Percentiles rank a stretch among this genome's conserved stretches.
These are phyloP conservation scores for Coemansia reversa DNA, from an alignment of 192 early-diverging fungal genomes.

Conservation along the genomic window DNA sequence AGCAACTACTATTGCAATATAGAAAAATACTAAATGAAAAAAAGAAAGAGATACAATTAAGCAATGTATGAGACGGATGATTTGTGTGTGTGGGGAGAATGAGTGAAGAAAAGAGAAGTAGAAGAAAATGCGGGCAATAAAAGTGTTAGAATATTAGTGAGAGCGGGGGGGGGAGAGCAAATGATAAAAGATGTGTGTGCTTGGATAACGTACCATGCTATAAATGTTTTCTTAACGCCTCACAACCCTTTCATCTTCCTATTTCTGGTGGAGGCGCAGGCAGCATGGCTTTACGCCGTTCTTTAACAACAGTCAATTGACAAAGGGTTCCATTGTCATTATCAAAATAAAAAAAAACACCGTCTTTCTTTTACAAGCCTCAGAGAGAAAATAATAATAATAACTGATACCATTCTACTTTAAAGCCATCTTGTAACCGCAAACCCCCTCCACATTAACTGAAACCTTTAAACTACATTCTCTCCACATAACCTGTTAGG, in stretches of 20 bases:
- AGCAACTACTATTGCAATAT: not conserved
- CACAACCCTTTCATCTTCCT: not conserved
- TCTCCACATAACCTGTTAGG: not conserved
- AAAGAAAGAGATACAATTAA: slow-evolving; percentile 8
- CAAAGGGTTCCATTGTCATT: not conserved
- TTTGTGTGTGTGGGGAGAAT: not conserved
- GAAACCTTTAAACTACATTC: not conserved
- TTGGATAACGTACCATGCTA: slow-evolving; percentile 4
- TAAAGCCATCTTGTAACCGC: not conserved
- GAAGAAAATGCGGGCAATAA: not conserved
- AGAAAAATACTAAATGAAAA: slow-evolving; percentile 5
- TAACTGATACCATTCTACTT: not conserved
- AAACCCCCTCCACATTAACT: not conserved
- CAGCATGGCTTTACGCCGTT: not conserved
- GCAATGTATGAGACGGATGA: not conserved
- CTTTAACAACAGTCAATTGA: not conserved
- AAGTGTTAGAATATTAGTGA: not conserved
- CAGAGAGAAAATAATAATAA: not conserved
- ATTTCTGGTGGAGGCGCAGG: not conserved
- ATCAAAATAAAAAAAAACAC: not conserved
- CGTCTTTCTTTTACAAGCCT: not conserved
- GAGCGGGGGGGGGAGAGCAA: slow-evolving; percentile 2
- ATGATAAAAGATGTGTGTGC: slow-evolving; percentile 3
- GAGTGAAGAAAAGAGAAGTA: not conserved
- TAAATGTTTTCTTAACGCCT: not conserved